phyloP scores from a whole-genome alignment of 371 early-diverging fungal genomes.

The Catenaria anguillulae region DNA sequence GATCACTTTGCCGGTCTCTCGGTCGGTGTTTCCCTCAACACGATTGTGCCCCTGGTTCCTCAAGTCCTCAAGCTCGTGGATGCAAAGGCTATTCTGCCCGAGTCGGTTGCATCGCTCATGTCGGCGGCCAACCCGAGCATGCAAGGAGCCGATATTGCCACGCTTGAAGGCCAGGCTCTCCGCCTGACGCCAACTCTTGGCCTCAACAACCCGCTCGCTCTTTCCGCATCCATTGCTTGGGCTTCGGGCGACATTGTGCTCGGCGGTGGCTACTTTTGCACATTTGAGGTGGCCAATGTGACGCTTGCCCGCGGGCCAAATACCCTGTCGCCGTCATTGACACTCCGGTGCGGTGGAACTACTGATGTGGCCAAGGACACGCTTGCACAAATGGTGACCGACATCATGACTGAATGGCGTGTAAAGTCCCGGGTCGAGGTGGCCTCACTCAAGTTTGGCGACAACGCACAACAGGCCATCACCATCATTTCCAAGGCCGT shows the following conservation, averaged over 20 bases:
- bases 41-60: not conserved
- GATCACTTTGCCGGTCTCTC: not conserved
- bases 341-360: not conserved
- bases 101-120: not conserved
- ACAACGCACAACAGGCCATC: not conserved
- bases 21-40: not conserved
- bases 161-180: not conserved
- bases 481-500: not conserved
- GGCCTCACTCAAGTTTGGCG: not conserved
- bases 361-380: not conserved
- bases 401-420: not conserved
- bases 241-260: not conserved
- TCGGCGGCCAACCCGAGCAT: not conserved
- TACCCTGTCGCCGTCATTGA: not conserved
- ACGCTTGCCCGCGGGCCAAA: not conserved
- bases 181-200: not conserved
- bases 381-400: not conserved
- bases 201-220: conserved; percentile 1
- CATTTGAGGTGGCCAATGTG: not conserved
- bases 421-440: not conserved
- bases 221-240: not conserved
- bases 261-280: not conserved
- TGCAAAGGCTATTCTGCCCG: not conserved
- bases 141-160: not conserved
- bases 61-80: not conserved